Evolutionary conservation across 208 protist genomes (phyloP), one percentile per base, ranked within the genome.

Genomic region (Wallacemonas sp.): DNA sequence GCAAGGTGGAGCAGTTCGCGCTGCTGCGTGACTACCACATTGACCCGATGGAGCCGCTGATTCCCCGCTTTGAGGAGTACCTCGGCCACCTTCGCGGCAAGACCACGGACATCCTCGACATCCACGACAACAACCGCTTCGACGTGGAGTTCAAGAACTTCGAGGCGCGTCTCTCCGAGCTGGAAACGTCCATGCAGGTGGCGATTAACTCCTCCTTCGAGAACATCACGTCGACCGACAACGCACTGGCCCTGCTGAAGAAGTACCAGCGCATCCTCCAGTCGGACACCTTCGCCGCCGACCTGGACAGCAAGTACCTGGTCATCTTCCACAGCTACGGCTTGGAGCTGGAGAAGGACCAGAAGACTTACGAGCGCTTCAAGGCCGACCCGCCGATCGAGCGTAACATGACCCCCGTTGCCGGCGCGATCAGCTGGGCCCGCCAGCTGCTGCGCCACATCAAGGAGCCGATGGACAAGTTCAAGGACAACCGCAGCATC

Each of bases 291-390:
- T 95, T 99, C 65, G 86, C 89, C 41, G 76, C 85, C 33, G 92
- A 98, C 72, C 83, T 98, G 12, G 93, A 98, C 65, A 91, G 82
- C 49, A 98, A 98, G 81, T 98, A 98, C 79, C 85, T 97, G 41
- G 87, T 98, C 29, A 97, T 99, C 74, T 98, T 99, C 74, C 87
- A 97, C 81, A 97, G 96, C 82, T 99, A 98, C 82, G 92, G 91
- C 33, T 76, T 97, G 38, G 93, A 98, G 70, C 84, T 98, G 31
- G 96, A 98, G 77, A 96, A 97, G 71, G 94, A 97, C 61, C 95
- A 98, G 77, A 97, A 98, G 72, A 91, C 93, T 22, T 99, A 98
- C 82, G 96, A 98, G 72, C 95, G 91, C 57, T 94, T 93, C 76
- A 99, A 98, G 79, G 77, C 87, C 29, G 85, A 97, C 59, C 97